Conservation (phyloP, 768 basidiomycete genomes). For the Calocera viscosa region DNA sequence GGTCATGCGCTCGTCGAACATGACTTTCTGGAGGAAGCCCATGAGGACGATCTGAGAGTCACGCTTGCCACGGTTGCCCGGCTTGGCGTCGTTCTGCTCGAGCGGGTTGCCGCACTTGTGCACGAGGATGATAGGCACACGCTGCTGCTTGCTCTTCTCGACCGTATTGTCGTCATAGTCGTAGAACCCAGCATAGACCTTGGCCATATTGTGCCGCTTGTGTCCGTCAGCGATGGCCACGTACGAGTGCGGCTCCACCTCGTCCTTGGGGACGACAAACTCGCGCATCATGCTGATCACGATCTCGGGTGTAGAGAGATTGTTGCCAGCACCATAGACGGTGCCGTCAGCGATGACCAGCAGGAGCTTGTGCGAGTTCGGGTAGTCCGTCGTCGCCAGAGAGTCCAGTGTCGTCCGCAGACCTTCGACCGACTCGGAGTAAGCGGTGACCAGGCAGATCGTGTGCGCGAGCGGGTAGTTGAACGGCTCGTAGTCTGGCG, state of each 20-base stretch:
- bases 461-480: constrained; percentile 88
- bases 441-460: constrained; percentile 94
- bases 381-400: constrained; percentile 94
- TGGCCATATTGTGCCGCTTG: constrained; percentile 98
- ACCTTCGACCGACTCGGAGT: constrained; percentile 94
- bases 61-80: constrained; percentile 97
- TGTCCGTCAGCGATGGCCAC: constrained; percentile 99
- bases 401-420: constrained; percentile 96
- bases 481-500: constrained; percentile 85
- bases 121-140: constrained; percentile 88
- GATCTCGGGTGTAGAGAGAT: constrained; percentile 84
- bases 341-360: constrained; percentile 95
- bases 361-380: constrained; percentile 92
- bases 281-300: constrained; percentile 96
- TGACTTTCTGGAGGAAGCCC: constrained; percentile 96
- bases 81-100: constrained; percentile 79
- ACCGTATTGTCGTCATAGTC: constrained; percentile 83
- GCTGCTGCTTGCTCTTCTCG: constrained; percentile 87
- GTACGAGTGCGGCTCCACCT: constrained; percentile 89
- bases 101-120: constrained; percentile 91
- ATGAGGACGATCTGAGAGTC: constrained; percentile 97
- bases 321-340: constrained; percentile 91
- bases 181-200: constrained; percentile 96
- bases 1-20: constrained; percentile 99
- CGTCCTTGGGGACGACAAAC: constrained; percentile 59